Conservation (phyloP, 106 monocot species). For the Dioscorea alata region DNA sequence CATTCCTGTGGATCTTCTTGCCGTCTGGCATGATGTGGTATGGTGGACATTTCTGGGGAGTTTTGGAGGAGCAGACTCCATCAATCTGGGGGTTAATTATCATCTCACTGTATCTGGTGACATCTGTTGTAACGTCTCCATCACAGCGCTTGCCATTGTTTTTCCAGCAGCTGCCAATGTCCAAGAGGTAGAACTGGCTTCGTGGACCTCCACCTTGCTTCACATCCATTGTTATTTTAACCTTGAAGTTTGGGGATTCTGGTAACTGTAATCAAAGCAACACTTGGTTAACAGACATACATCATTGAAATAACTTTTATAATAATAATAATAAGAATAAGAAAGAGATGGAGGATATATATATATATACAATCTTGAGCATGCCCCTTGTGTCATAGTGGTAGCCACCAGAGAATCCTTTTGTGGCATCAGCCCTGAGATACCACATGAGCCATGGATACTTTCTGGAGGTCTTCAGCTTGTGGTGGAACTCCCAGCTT, state of each 20-base stretch:
- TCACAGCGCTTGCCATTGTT: slow-evolving; percentile 68
- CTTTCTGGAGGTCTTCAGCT: slow-evolving; percentile 45
- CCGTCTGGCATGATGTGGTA: slow-evolving; percentile 72
- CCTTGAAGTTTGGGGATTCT: slow-evolving; percentile 76
- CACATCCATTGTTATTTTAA: slow-evolving; percentile 47
- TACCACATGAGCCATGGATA: slow-evolving; percentile 97
- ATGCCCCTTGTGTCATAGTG: slow-evolving; percentile 86
- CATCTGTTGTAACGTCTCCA: slow-evolving; percentile 66
- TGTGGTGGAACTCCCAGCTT: slow-evolving; percentile 69
- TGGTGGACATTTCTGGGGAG: slow-evolving; percentile 47
- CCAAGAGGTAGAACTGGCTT: slow-evolving; percentile 90
- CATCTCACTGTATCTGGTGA: slow-evolving; percentile 91
- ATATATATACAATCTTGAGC: slow-evolving; percentile 51
- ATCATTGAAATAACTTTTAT: too few relatives aligned
- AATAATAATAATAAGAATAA: too few relatives aligned
- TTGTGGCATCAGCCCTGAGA: slow-evolving; percentile 74
- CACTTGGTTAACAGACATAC: too few relatives aligned
- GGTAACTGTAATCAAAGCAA: slow-evolving; percentile 36
- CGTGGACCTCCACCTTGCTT: slow-evolving; percentile 50
- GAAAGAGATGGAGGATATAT: neutral
- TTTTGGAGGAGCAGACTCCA: slow-evolving; percentile 38
- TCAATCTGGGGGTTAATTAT: slow-evolving; percentile 58
- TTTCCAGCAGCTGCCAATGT: slow-evolving; percentile 97
- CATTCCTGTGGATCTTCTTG: slow-evolving; percentile 39
- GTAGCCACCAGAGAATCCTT: slow-evolving; percentile 75